Evolutionary conservation across 75 land plant species (phyloP).

Genomic region (Sequoiadendron giganteum): DNA sequence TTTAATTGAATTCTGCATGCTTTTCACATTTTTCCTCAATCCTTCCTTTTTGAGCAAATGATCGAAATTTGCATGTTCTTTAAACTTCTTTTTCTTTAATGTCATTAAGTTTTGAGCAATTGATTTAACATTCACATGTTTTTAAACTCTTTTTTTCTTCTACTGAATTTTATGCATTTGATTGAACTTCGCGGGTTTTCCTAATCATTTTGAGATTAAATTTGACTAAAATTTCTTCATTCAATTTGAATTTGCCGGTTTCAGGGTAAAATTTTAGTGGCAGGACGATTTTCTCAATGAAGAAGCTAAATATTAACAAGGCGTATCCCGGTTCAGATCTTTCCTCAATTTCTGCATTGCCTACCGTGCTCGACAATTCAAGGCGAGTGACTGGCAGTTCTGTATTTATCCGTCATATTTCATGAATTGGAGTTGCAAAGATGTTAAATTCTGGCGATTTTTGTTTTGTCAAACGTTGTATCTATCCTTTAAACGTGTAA

Average conservation of each 20-base stretch:
- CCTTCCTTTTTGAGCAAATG: background rate
- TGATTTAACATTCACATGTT: too few species aligned
- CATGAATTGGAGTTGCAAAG: background rate
- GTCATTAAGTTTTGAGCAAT: too few species aligned
- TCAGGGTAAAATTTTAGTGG: background rate
- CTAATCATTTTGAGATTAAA: background rate
- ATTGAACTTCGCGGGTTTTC: background rate
- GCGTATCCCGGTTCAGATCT: background rate
- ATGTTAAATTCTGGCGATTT: background rate
- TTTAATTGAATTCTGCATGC: background rate
- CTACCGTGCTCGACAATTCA: background rate
- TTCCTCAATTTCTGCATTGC: constrained; percentile 3
- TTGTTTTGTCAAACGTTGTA: background rate
- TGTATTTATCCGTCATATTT: background rate
- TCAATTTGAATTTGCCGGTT: background rate
- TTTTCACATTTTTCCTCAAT: background rate
- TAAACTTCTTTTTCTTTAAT: too few species aligned
- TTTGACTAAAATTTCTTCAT: background rate
- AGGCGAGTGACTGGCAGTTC: background rate
- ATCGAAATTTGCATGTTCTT: too few species aligned
- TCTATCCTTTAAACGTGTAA: background rate
- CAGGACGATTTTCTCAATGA: background rate
- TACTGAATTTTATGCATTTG: too few species aligned
- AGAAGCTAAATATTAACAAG: constrained; percentile 10
- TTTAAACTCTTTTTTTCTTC: background rate